These are phyloP conservation scores for Nitzschia sp. DNA, from an alignment of 108 stramenopile genomes.

Conservation along the genomic window DNA sequence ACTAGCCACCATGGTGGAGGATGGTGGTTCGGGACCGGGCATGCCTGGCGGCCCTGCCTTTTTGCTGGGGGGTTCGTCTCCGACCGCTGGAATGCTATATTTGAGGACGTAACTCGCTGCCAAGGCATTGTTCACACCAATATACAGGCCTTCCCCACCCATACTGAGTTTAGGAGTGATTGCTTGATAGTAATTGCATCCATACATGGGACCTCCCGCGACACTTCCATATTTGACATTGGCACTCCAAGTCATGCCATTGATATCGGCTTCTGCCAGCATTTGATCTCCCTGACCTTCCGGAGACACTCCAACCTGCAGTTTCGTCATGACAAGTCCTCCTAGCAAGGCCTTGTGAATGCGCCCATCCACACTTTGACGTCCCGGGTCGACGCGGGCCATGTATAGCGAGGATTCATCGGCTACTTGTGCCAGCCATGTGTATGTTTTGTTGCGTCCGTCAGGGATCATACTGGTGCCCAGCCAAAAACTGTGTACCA, in stretches of 20 bases:
- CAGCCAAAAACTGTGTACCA: constrained; percentile 77
- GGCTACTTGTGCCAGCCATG: constrained; percentile 79
- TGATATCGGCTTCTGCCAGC: constrained; percentile 75
- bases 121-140: constrained; percentile 69
- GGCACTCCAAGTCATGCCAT: constrained; percentile 76
- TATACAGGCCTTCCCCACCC: constrained; percentile 87
- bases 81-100: constrained; percentile 38
- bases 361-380: constrained; percentile 72
- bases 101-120: constrained; percentile 72
- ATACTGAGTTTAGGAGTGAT: constrained; percentile 62
- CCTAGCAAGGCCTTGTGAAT: constrained; percentile 71
- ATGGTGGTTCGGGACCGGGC: constrained; percentile 11
- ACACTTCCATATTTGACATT: constrained; percentile 89
- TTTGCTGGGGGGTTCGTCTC: constrained; percentile 11
- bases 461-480: constrained; percentile 82
- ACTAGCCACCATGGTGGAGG: constrained; percentile 63
- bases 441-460: constrained; percentile 65
- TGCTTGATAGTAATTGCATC: constrained; percentile 76
- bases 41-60: constrained; percentile 12
- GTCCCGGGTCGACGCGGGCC: constrained; percentile 69
- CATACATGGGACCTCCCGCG: constrained; percentile 77
- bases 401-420: constrained; percentile 66
- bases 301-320: constrained; percentile 56
- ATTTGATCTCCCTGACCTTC: constrained; percentile 71
- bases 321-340: constrained; percentile 70